Evolutionary conservation across 176 grass and related monocot genomes (phyloP).

Genomic region (Typha latifolia): DNA sequence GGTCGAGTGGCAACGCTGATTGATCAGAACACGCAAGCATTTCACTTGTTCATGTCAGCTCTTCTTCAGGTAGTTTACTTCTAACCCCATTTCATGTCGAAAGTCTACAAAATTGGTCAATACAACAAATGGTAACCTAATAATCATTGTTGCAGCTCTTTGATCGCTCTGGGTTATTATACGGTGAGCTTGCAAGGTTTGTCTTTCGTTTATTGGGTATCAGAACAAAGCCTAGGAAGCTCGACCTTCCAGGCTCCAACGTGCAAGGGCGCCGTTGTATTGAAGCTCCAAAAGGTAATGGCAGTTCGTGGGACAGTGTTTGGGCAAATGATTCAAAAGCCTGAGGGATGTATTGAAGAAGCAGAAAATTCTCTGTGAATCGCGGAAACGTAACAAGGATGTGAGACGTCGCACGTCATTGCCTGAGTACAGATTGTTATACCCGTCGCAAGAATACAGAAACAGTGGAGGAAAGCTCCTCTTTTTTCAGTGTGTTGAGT

Average conservation of each 20-base stretch:
- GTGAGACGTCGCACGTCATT: too few relatives aligned
- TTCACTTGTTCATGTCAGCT: conserved; percentile 24
- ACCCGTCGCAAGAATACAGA: too few relatives aligned
- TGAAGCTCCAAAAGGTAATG: not conserved
- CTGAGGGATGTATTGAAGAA: not conserved
- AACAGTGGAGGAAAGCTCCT: too few relatives aligned
- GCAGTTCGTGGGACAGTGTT: conserved; percentile 11
- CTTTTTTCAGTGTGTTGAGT: too few relatives aligned
- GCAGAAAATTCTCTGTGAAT: too few relatives aligned
- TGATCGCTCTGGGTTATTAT: conserved; percentile 19
- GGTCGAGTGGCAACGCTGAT: conserved; percentile 15
- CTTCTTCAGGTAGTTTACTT: conserved; percentile 15
- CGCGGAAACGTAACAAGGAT: too few relatives aligned
- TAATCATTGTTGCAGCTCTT: conserved; percentile 2
- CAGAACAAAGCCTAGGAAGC: conserved; percentile 8
- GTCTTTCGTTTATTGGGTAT: conserved; percentile 16
- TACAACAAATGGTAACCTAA: not conserved
- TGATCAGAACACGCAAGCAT: conserved; percentile 30
- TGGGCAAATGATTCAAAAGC: conserved; percentile 1
- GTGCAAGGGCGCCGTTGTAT: not conserved
- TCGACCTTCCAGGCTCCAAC: not conserved
- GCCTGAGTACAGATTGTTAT: too few relatives aligned
- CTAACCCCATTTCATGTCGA: not conserved
- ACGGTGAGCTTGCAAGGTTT: conserved; percentile 23
- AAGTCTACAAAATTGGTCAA: not conserved